Conservation (phyloP, 441 rosid species). For the Eugenia klotzschiana region DNA sequence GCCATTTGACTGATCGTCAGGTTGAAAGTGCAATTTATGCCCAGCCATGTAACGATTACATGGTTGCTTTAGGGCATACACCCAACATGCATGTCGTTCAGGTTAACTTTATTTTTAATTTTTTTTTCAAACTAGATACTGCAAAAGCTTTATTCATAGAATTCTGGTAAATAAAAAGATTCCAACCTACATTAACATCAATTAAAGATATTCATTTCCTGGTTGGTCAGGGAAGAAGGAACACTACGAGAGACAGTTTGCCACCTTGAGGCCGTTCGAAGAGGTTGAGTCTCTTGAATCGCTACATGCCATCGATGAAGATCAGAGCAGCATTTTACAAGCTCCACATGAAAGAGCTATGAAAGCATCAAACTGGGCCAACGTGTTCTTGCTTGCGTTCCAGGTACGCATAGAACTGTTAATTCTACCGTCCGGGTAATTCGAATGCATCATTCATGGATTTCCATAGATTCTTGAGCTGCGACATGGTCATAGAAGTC, state of each 20-base stretch:
- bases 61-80: no score
- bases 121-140: no score
- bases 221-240: slow-evolving; percentile 5
- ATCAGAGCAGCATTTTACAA: not conserved
- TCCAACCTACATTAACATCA: no score
- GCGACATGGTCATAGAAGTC: not conserved
- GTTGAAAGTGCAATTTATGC: no score
- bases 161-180: no score
- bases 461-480: not conserved
- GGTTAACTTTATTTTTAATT: no score
- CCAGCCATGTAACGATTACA: no score
- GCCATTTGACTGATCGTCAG: no score
- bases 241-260: slow-evolving; percentile 13
- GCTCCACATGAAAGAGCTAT: slow-evolving; percentile 11
- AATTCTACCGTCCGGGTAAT: not conserved
- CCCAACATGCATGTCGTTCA: no score
- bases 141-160: no score
- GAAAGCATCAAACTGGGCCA: slow-evolving; percentile 10
- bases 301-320: not conserved
- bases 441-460: not conserved
- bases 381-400: slow-evolving; percentile 2
- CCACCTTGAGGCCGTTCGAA: slow-evolving; percentile 10
- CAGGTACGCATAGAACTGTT: not conserved
- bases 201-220: not conserved
- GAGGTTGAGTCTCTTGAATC: slow-evolving; percentile 6